Evolutionary conservation across 805 yeast genomes (phyloP).

Genomic region (Hanseniaspora nectarophila): DNA sequence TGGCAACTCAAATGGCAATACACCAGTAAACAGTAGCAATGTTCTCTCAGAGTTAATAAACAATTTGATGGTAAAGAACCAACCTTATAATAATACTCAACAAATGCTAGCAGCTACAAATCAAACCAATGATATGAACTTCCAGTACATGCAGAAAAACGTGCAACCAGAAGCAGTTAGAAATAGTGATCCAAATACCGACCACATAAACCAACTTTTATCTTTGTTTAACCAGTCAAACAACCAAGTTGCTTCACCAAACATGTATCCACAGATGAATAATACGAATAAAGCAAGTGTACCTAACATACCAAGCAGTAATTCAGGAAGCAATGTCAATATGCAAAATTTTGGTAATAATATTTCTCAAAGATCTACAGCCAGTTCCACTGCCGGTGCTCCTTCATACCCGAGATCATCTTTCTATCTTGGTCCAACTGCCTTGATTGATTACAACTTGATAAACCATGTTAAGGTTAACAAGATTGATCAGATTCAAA

Average conservation of each 20-base stretch:
- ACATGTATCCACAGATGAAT: background rate
- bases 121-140: background rate
- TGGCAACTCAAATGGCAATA: background rate
- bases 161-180: background rate
- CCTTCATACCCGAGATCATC: slow-evolving; percentile 83
- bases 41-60: slow-evolving; percentile 4
- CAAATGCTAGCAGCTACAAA: background rate
- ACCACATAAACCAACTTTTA: background rate
- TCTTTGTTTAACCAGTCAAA: background rate
- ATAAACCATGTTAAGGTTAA: slow-evolving; percentile 53
- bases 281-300: background rate
- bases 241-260: background rate
- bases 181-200: background rate
- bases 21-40: background rate
- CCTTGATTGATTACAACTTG: slow-evolving; percentile 63
- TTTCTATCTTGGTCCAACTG: slow-evolving; percentile 78
- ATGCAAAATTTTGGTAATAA: slow-evolving; percentile 1
- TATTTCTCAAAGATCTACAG: slow-evolving; percentile 16
- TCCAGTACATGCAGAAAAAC: slow-evolving; percentile 10
- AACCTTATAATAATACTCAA: slow-evolving; percentile 7
- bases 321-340: background rate
- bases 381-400: slow-evolving; percentile 26
- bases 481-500: slow-evolving; percentile 68
- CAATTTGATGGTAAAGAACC: slow-evolving; percentile 7
- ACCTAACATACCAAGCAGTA: background rate